Percentiles rank a stretch among this genome's conserved stretches.
Evolutionary conservation across 2,329 filamentous ascomycete species (phyloP).

Genomic region (Xylariomycetidae sp.): DNA sequence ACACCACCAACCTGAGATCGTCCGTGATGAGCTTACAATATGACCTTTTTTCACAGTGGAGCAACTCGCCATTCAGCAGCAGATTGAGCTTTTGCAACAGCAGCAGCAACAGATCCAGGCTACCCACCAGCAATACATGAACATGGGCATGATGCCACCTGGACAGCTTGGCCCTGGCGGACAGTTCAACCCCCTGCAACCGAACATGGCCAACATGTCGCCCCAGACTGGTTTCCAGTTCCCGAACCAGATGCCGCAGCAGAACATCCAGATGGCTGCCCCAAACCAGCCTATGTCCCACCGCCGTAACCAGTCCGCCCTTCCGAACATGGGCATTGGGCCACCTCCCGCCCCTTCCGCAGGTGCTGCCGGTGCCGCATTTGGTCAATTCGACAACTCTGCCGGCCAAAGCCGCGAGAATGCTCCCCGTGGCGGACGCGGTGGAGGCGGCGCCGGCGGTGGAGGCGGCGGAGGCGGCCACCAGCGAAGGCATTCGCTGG

Average conservation of each 20-base stretch:
- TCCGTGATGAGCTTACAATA: conserved; percentile 13
- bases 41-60: conserved; percentile 60
- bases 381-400: conserved; percentile 71
- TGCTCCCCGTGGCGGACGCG: conserved; percentile 65
- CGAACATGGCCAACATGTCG: conserved; percentile 70
- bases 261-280: conserved; percentile 67
- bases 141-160: conserved; percentile 89
- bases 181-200: conserved; percentile 72
- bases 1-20: too few relatives aligned
- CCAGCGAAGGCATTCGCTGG: conserved; percentile 88
- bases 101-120: conserved; percentile 97
- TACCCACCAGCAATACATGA: conserved; percentile 95
- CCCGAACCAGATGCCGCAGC: conserved; percentile 62
- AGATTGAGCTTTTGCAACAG: conserved; percentile 94
- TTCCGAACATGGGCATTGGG: conserved; percentile 87
- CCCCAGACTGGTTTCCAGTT: conserved; percentile 87
- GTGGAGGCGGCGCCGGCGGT: conserved; percentile 45
- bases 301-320: conserved; percentile 95
- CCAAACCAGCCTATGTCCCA: conserved; percentile 77
- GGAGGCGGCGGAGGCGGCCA: conserved; percentile 71
- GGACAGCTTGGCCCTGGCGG: conserved; percentile 71
- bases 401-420: conserved; percentile 61
- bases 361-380: conserved; percentile 71
- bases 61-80: conserved; percentile 94
- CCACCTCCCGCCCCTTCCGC: conserved; percentile 88